Base-by-base conservation (phyloP, 2,329 filamentous ascomycete genomes). In the Apiospora aurea region DNA sequence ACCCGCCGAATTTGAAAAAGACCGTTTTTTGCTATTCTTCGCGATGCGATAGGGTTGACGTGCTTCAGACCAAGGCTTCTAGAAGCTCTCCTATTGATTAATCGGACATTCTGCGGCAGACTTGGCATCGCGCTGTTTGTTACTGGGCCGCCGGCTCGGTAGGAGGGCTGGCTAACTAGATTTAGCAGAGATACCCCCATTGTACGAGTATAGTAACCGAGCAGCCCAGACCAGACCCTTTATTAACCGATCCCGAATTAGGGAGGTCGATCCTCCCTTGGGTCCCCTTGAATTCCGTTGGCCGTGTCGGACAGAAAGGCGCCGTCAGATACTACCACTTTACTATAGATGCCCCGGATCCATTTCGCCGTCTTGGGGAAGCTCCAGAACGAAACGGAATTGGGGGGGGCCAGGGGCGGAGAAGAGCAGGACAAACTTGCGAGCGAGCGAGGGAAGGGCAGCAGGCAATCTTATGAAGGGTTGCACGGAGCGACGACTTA, bases 381-480 rank as follows among this genome's bases (percentile, higher is more conserved):
- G 57, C 34, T 24, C 16, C 29, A 18, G n/a, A 41, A 13, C 34
- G 34, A 57, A 18, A 64, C 4, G n/a, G 18, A 34, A n/a, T 11
- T 38, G 34, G 57, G 57, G 34, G 57, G 57, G 34, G 57, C 18
- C 41, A 34, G 29, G 57, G 57, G 41, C 57, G 29, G 34, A 41
- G 34, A 41, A 34, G 34, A 13, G 24, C 29, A 34, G 21, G 21
- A 64, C 26, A 29, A 29, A 3, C 26, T 29, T 29, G 26, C 26
- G 57, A 24, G 34, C 34, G 57, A 64, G 34, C 26, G 26, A 29
- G 26, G 26, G 16, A 26, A 61, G 53, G 53, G 53, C 53, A 61
- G 34, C 57, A 64, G 57, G 57, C 57, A 64, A 64, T 64, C 57
- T 64, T 64, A 64, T 64, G 57, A 64, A 41, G 57, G 57, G 57